Conservation (phyloP, 106 monocot genomes). For the Agapanthus africanus region DNA sequence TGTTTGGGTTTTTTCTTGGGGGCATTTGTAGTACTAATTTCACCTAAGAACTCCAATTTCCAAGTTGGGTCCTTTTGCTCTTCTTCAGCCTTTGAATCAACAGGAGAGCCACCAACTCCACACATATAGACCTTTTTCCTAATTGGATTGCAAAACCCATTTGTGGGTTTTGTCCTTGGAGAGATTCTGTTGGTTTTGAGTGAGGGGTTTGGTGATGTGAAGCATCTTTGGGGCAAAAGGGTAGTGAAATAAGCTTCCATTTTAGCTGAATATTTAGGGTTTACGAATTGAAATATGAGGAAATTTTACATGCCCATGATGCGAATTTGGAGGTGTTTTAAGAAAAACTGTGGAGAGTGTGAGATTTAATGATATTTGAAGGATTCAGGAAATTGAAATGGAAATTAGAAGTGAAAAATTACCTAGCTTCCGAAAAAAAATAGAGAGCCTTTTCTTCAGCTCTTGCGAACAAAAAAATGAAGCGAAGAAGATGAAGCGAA, state of each 20-base stretch:
- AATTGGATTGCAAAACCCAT: constrained; percentile 14
- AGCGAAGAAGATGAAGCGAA: background rate
- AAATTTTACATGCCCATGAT: constrained; percentile 1
- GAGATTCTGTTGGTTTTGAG: constrained; percentile 1
- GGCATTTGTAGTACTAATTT: constrained; percentile 14
- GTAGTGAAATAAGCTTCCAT: constrained; percentile 37
- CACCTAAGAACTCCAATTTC: constrained; percentile 72
- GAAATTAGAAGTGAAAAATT: background rate
- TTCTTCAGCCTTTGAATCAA: constrained; percentile 20
- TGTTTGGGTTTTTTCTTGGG: constrained; percentile 27
- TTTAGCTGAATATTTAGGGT: background rate
- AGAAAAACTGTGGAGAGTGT: no score
- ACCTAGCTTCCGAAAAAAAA: background rate
- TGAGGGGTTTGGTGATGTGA: constrained; percentile 14
- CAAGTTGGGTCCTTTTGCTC: constrained; percentile 33
- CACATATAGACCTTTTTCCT: constrained; percentile 17
- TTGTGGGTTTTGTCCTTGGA: background rate
- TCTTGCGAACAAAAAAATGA: background rate
- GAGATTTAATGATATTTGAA: no score
- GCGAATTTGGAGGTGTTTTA: background rate
- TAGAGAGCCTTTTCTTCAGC: background rate
- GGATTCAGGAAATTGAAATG: background rate
- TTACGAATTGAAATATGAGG: background rate
- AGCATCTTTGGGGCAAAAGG: constrained; percentile 18
- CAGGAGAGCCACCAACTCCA: constrained; percentile 10